These are phyloP conservation scores for Asterophora parasitica DNA, from an alignment of 768 basidiomycete genomes.

Conservation along the genomic window DNA sequence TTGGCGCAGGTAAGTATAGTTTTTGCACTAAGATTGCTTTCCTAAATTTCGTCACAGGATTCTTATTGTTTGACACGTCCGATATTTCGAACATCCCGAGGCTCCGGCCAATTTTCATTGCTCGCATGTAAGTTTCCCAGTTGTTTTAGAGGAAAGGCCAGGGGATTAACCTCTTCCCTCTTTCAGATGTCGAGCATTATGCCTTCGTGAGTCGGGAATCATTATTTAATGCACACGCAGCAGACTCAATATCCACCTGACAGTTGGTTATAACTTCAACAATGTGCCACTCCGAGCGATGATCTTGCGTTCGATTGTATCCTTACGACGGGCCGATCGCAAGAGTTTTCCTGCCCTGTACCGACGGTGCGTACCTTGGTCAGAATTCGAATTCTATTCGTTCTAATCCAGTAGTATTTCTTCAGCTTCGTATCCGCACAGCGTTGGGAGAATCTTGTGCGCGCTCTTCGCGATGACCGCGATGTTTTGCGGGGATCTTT, in stretches of 20 bases:
- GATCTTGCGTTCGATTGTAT: constrained; percentile 18
- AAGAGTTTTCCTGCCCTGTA: constrained; percentile 9
- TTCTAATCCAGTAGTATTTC: background rate
- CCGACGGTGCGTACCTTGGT: constrained; percentile 8
- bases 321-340: constrained; percentile 13
- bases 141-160: background rate
- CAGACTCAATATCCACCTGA: background rate
- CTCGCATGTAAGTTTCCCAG: constrained; percentile 40
- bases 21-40: background rate
- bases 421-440: constrained; percentile 20
- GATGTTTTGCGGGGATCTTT: constrained; percentile 10
- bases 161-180: background rate
- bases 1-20: constrained; percentile 21
- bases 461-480: constrained; percentile 16
- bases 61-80: constrained; percentile 24
- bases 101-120: constrained; percentile 35
- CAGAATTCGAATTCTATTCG: background rate
- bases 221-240: too few relatives aligned
- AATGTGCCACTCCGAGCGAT: constrained; percentile 6
- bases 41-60: constrained; percentile 14
- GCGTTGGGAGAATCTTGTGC: constrained; percentile 23
- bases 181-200: constrained; percentile 42
- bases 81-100: constrained; percentile 16
- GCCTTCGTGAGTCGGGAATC: constrained; percentile 41
- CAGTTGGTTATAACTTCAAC: constrained; percentile 27